Evolutionary conservation across 2,329 filamentous ascomycete species (phyloP), one percentile per base, ranked within the genome.

Genomic region (Leptodontidium sp.): DNA sequence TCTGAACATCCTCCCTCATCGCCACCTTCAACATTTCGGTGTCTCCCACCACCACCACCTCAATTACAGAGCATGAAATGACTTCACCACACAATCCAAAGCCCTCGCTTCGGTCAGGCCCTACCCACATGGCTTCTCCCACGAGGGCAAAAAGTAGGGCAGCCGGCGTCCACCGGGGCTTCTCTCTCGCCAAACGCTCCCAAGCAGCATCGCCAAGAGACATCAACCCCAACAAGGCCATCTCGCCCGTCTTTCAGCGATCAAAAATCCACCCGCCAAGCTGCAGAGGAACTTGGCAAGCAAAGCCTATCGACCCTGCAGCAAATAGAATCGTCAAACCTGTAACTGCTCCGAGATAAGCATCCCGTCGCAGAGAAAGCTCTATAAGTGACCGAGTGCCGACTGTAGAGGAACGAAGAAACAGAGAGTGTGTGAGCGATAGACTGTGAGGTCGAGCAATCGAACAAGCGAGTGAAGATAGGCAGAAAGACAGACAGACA

Each of bases 331-430:
- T 49, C 59, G 43, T 49, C 59, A 47, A 47, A 35, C 43, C 9
- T 6, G 9, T 7, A 32, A 5, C 43, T 21, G n/a, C 59, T 62
- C 45, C 26, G 43, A 62, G 59, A 62, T 62, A 62, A 62, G 59
- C 24, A 62, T 45, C 43, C 59, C 43, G 59, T 62, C 59, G 40
- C 43, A 50, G 24, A 62, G 45, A 49, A 50, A n/a, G 21, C 47
- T 62, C 14, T 62, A 62, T 62, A 62, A 62, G 59, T n/a, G 59
- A 62, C 43, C 59, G 35, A 40, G 8, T 58, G 55, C 55, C 55
- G 55, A 40, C 32, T 8, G 11, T 21, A 53, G 50, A 12, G 17
- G 14, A 24, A n/a, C 38, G 52, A 55, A 11, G 24, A 11, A 50
- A 50, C 2, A n/a, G 47, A 21, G 47, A n/a, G 15, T 53, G 26